Evolutionary conservation across 768 basidiomycete genomes (phyloP).

Genomic region (Chalciporus piperatus): DNA sequence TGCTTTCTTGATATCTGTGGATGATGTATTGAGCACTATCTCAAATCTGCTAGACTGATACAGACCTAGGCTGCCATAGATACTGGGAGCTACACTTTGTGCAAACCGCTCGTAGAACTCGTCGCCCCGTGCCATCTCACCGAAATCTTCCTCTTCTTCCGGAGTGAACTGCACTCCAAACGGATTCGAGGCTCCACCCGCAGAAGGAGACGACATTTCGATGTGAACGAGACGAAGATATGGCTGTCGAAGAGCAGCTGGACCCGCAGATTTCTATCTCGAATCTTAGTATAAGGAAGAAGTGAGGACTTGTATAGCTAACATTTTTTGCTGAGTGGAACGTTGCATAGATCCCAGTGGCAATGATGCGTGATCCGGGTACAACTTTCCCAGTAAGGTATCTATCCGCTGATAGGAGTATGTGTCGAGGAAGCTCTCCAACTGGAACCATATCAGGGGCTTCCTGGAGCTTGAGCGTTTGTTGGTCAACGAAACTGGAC

Average conservation of each 20-base stretch:
- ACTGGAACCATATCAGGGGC: constrained; percentile 99
- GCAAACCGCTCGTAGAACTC: constrained; percentile 93
- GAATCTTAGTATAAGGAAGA: neutral
- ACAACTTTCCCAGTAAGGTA: constrained; percentile 91
- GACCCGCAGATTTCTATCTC: constrained; percentile 70
- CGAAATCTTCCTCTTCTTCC: constrained; percentile 97
- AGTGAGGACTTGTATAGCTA: constrained; percentile 21
- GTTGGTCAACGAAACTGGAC: constrained; percentile 93
- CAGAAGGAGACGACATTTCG: constrained; percentile 79
- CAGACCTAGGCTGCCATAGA: constrained; percentile 88
- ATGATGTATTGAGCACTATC: neutral
- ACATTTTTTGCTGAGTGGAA: constrained; percentile 89
- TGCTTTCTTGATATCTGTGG: constrained; percentile 94
- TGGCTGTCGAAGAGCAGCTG: constrained; percentile 87
- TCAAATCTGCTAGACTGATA: neutral
- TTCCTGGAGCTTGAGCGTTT: constrained; percentile 95
- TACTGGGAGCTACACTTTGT: constrained; percentile 93
- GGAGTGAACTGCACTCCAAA: constrained; percentile 88
- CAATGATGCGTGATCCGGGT: constrained; percentile 92
- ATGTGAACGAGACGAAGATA: constrained; percentile 93
- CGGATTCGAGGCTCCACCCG: constrained; percentile 74
- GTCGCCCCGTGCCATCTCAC: constrained; percentile 83
- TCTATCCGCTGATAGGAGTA: constrained; percentile 88
- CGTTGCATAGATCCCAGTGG: constrained; percentile 96
- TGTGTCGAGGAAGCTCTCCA: constrained; percentile 94